Percentiles rank a stretch among this genome's conserved stretches.
phyloP scores from a whole-genome alignment of 768 basidiomycete genomes.

The Vishniacozyma victoriae region DNA sequence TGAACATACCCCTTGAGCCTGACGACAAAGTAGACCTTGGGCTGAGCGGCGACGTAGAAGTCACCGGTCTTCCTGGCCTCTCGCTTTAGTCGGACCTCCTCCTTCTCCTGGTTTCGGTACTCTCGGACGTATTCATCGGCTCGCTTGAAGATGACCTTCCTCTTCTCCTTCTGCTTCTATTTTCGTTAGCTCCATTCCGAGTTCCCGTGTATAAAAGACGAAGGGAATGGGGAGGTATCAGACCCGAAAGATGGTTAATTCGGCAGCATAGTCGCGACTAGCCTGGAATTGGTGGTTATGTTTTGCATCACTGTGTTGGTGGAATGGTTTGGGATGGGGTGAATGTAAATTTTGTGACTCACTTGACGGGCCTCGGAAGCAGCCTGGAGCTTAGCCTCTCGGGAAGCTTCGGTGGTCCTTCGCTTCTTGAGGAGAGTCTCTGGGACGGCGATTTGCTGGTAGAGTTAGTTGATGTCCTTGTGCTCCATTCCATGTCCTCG shows the following conservation, averaged over 20 bases:
- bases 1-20: slow-evolving; percentile 87
- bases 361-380: slow-evolving; percentile 85
- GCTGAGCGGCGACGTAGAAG: slow-evolving; percentile 94
- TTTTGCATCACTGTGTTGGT: slow-evolving; percentile 69
- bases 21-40: slow-evolving; percentile 96
- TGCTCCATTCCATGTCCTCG: background rate
- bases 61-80: slow-evolving; percentile 85
- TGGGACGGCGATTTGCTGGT: slow-evolving; percentile 74
- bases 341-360: slow-evolving; percentile 42
- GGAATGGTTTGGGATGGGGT: slow-evolving; percentile 1
- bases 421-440: slow-evolving; percentile 99
- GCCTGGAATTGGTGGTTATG: slow-evolving; percentile 63
- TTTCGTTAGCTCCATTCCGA: slow-evolving; percentile 6
- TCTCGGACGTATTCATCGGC: slow-evolving; percentile 98
- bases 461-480: background rate
- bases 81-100: slow-evolving; percentile 92
- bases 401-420: slow-evolving; percentile 92
- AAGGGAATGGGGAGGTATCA: slow-evolving; percentile 50
- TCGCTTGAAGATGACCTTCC: slow-evolving; percentile 98
- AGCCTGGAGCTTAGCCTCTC: slow-evolving; percentile 83
- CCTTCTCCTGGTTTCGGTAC: slow-evolving; percentile 84
- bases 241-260: slow-evolving; percentile 95
- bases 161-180: slow-evolving; percentile 64
- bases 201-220: slow-evolving; percentile 26
- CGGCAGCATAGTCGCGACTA: slow-evolving; percentile 68